Conservation (phyloP, 192 early-diverging fungal species). For the Umbelopsis vinacea region DNA sequence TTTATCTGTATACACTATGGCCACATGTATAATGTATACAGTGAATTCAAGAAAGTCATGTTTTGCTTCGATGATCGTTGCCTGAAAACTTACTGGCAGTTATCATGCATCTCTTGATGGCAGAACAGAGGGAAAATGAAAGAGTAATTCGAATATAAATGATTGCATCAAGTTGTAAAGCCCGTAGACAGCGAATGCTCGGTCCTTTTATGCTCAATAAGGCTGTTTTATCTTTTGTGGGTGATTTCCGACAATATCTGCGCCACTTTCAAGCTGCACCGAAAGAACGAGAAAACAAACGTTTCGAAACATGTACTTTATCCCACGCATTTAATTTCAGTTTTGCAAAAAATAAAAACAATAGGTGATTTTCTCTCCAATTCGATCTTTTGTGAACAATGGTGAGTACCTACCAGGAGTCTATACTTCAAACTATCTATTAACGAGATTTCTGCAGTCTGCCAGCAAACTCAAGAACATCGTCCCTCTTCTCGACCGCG, state of each 20-base stretch:
- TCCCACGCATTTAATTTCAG: background rate
- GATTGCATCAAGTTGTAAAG: too few species aligned
- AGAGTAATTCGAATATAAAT: background rate
- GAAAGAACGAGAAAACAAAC: conserved; percentile 11
- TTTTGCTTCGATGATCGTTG: too few species aligned
- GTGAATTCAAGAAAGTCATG: too few species aligned
- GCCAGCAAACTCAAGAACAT: conserved; percentile 73
- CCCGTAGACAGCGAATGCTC: too few species aligned
- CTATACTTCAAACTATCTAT: too few species aligned
- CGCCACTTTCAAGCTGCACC: conserved; percentile 3
- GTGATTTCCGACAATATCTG: too few species aligned
- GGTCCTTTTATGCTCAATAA: too few species aligned
- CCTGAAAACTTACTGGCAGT: too few species aligned
- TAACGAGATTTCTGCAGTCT: background rate
- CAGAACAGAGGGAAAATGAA: background rate
- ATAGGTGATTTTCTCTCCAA: background rate
- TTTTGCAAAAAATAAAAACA: background rate
- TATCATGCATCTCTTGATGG: too few species aligned
- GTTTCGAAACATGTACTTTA: conserved; percentile 18
- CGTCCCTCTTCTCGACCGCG: conserved; percentile 97
- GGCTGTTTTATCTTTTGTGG: too few species aligned
- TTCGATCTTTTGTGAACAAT: background rate
- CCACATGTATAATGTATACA: too few species aligned
- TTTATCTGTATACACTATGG: too few species aligned
- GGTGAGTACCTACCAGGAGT: background rate